Conservation (phyloP, 2,329 filamentous ascomycete genomes). For the Aspergillus candidus region DNA sequence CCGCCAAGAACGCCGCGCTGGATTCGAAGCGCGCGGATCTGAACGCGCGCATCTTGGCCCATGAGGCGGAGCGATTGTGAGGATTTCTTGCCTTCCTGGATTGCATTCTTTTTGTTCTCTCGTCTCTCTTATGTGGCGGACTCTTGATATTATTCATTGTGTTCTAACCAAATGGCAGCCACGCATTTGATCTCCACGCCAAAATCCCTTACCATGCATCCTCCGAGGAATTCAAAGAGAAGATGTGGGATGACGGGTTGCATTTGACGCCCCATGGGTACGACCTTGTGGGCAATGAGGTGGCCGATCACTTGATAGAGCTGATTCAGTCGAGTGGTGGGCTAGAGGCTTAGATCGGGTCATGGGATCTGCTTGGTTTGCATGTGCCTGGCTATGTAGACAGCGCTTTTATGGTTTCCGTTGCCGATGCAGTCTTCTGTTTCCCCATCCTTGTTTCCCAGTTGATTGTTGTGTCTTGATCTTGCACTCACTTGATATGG, state of each 20-base stretch:
- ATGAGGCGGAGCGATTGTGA: conserved; percentile 50
- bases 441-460: too few relatives aligned
- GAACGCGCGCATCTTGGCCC: conserved; percentile 49
- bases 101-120: too few relatives aligned
- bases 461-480: too few relatives aligned
- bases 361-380: too few relatives aligned
- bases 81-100: conserved; percentile 26
- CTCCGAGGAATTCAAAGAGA: conserved; percentile 39
- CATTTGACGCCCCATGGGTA: conserved; percentile 57
- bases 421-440: too few relatives aligned
- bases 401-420: too few relatives aligned
- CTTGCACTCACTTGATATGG: too few relatives aligned
- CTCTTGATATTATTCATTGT: too few relatives aligned
- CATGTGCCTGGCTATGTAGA: too few relatives aligned
- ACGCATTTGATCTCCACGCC: conserved; percentile 51
- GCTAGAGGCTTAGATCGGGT: too few relatives aligned
- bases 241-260: conserved; percentile 57
- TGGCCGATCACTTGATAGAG: conserved; percentile 48
- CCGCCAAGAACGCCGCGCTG: conserved; percentile 22
- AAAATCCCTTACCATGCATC: conserved; percentile 52
- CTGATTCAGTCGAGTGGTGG: not conserved
- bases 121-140: too few relatives aligned
- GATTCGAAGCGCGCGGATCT: conserved; percentile 39
- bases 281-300: conserved; percentile 54
- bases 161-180: conserved; percentile 32